Base-by-base conservation (phyloP, 2,329 filamentous ascomycete species). In the Fusarium solani-melongenae region DNA sequence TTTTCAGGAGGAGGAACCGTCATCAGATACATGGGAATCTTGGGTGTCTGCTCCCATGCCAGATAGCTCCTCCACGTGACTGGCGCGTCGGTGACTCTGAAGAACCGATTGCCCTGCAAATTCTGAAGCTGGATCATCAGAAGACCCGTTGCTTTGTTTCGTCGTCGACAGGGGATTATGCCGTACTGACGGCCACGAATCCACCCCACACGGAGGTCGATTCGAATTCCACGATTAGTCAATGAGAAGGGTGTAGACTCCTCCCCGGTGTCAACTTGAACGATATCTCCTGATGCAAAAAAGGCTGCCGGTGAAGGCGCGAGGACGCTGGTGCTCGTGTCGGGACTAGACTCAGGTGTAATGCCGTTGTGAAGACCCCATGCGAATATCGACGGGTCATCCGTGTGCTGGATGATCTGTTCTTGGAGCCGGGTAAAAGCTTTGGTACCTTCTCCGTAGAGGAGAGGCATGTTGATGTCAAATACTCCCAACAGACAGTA, bases 401-500 rank as follows among this genome's bases (percentile, higher is more conserved):
- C 51, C 3, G 31, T 34, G 2, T 56, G 31, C 5, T 5, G 12
- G 29, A 56, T 56, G 31, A 56, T 56, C 14, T 56, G 20, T 22
- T 56, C 51, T 20, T 56, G 51, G 3, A 56, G 29, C 9, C 51
- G n/a, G 8, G 31, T 22, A 36, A 56, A 56, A 1, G 51, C 51
- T 6, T 36, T 56, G 2, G 0, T 24, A 1, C 51, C 51, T 31
- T 56, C 51, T 0, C 51, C 51, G 10, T 56, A 36, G 1, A 56
- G 14, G 1, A 56, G 31, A 15, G 51, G 51, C 51, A 56, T 56
- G 1, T 56, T 56, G 0, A 56, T 56, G 4, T 31, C 51, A 1
- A 56, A 56, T 2, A 56, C 24, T 2, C 51, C 51, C n/a, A 56
- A 12, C 9, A 56, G 51, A 11, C 51, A 56, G 12, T 56, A 56